Percentiles rank a stretch among this genome's conserved stretches.
Conservation (phyloP, 2,329 filamentous ascomycete species). For the Lasiodiplodia sp. region DNA sequence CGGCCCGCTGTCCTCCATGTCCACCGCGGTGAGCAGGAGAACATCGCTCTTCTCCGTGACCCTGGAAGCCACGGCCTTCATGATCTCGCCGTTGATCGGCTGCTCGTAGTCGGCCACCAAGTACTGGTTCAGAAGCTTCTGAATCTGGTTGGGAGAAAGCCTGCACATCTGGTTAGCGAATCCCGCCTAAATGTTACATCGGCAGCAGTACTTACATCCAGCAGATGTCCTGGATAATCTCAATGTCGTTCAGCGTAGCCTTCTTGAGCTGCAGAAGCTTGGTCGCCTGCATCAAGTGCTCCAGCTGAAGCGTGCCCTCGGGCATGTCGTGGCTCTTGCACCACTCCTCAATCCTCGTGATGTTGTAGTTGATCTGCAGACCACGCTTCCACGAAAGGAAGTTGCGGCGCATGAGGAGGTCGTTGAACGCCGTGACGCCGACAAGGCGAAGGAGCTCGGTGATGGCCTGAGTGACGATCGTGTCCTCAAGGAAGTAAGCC, state of each 20-base stretch:
- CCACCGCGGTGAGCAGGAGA: constrained; percentile 88
- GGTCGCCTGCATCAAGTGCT: constrained; percentile 99
- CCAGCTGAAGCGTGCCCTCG: constrained; percentile 93
- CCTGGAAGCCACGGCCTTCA: constrained; percentile 97
- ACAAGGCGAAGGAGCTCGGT: constrained; percentile 93
- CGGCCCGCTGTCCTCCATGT: constrained; percentile 98
- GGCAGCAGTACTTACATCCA: constrained; percentile 73
- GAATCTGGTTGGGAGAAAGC: constrained; percentile 96
- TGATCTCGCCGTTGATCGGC: constrained; percentile 99
- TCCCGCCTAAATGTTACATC: constrained; percentile 52
- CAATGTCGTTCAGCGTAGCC: constrained; percentile 97
- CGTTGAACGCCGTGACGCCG: constrained; percentile 97
- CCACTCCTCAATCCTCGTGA: constrained; percentile 99
- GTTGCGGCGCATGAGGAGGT: constrained; percentile 95
- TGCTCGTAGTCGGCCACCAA: constrained; percentile 98
- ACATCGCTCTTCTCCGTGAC: constrained; percentile 99
- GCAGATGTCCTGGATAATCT: constrained; percentile 99
- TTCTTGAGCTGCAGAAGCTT: constrained; percentile 99
- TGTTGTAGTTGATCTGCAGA: constrained; percentile 99
- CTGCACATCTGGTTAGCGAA: not conserved
- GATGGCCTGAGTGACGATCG: constrained; percentile 93
- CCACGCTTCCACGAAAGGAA: constrained; percentile 99
- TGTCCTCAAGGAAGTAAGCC: constrained; percentile 95
- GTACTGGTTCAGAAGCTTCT: constrained; percentile 98
- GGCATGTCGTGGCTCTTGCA: constrained; percentile 99